A percentile compares a stretch with the other conserved stretches of the same genome.
These are phyloP conservation scores for Myotisia sp. DNA, from an alignment of 2,329 filamentous ascomycete species.

Conservation along the genomic window DNA sequence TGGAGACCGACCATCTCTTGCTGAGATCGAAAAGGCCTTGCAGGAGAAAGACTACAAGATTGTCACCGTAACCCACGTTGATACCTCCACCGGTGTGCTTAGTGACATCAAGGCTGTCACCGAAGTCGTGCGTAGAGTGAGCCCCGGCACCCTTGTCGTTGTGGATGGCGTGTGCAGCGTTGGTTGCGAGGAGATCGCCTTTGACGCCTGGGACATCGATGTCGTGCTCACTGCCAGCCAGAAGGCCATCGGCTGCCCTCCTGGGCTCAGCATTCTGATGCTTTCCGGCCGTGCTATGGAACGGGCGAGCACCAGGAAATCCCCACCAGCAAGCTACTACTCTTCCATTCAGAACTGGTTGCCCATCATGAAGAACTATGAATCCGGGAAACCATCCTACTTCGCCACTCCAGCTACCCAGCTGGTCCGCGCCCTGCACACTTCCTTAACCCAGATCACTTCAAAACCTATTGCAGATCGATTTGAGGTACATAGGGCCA, in stretches of 20 bases:
- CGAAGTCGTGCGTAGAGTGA: conserved; percentile 70
- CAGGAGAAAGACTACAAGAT: conserved; percentile 87
- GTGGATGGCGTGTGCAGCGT: conserved; percentile 97
- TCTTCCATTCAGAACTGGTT: conserved; percentile 95
- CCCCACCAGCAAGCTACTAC: conserved; percentile 76
- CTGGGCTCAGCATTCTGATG: conserved; percentile 87
- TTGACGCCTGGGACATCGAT: conserved; percentile 89
- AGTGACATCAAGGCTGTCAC: conserved; percentile 77
- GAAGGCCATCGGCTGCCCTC: conserved; percentile 92
- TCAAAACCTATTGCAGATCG: conserved; percentile 65
- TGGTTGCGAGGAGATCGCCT: conserved; percentile 86
- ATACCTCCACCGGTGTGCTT: conserved; percentile 90
- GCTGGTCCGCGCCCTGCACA: conserved; percentile 83
- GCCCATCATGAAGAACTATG: conserved; percentile 98
- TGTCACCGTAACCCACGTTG: conserved; percentile 89
- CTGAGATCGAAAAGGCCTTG: conserved; percentile 77
- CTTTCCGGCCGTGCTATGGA: conserved; percentile 79
- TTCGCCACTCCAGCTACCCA: conserved; percentile 95
- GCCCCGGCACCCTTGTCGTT: conserved; percentile 77
- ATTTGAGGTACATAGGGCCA: conserved; percentile 65
- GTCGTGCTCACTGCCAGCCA: conserved; percentile 88
- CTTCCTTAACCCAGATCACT: conserved; percentile 71
- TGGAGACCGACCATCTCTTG: conserved; percentile 70
- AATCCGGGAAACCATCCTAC: conserved; percentile 93
- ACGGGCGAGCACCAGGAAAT: conserved; percentile 63